A percentile compares a stretch with the other conserved stretches of the same genome.
These are phyloP conservation scores for Colletotrichum caudatum DNA, from an alignment of 2,329 filamentous ascomycete genomes.

Conservation along the genomic window DNA sequence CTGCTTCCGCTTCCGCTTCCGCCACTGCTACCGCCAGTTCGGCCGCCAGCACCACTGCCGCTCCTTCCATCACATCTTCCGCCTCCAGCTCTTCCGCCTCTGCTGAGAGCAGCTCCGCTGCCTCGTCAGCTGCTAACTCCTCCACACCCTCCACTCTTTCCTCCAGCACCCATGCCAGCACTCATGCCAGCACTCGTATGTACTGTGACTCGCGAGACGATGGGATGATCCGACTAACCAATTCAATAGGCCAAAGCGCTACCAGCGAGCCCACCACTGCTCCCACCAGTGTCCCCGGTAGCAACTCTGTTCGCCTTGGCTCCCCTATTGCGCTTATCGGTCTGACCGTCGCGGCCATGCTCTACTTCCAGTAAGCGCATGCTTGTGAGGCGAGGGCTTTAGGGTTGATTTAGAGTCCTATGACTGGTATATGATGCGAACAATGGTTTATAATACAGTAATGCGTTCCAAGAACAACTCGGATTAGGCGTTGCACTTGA, in stretches of 20 bases:
- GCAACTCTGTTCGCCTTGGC: constrained; percentile 47
- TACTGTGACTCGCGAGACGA: background rate
- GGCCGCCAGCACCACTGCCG: constrained; percentile 30
- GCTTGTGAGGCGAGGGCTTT: background rate
- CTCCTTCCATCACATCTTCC: constrained; percentile 38
- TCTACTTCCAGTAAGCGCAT: constrained; percentile 56
- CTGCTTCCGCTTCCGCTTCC: constrained; percentile 35
- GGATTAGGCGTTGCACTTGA: constrained; percentile 36
- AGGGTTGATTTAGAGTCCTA: constrained; percentile 8
- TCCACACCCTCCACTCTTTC: constrained; percentile 33
- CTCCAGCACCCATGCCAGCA: constrained; percentile 40
- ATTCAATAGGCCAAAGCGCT: constrained; percentile 42
- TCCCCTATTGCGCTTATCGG: constrained; percentile 57
- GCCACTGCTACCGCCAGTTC: constrained; percentile 31
- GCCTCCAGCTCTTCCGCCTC: constrained; percentile 29
- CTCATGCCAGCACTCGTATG: constrained; percentile 37
- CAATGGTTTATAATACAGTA: constrained; percentile 40
- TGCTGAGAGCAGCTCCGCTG: constrained; percentile 33
- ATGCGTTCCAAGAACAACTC: constrained; percentile 38
- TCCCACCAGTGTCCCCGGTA: constrained; percentile 48
- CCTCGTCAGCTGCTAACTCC: constrained; percentile 40
- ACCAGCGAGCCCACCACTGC: constrained; percentile 51
- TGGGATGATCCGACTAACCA: constrained; percentile 29
- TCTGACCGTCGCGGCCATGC: constrained; percentile 54
- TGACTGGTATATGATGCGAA: constrained; percentile 37